Conservation (phyloP, 352 stramenopile species). For the Vaucheria bursata region DNA sequence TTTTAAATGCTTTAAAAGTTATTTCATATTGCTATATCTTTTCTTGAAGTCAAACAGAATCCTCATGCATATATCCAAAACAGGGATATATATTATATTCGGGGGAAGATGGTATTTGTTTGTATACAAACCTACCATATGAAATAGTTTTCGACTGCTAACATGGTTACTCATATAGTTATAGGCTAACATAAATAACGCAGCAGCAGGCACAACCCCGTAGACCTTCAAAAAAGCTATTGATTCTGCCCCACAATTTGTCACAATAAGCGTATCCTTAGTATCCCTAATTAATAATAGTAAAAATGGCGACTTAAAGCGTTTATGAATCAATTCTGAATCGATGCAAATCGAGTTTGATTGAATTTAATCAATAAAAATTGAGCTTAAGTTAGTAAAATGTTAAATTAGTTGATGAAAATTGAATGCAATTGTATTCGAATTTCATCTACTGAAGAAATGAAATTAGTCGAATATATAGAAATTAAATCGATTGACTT, state of each 20-base stretch:
- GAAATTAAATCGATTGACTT: neutral
- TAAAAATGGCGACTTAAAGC: neutral
- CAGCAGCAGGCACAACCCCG: slow-evolving; percentile 60
- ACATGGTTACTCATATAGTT: slow-evolving; percentile 32
- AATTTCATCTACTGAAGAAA: neutral
- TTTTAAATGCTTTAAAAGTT: no score
- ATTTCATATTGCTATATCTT: no score
- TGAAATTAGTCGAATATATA: neutral
- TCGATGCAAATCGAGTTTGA: neutral
- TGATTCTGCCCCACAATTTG: slow-evolving; percentile 67
- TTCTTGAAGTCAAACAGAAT: no score
- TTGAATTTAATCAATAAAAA: neutral
- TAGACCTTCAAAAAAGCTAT: slow-evolving; percentile 70
- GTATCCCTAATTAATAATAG: slow-evolving; percentile 55
- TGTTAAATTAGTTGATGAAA: neutral
- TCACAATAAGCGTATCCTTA: slow-evolving; percentile 70
- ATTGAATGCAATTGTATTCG: neutral
- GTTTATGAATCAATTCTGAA: neutral
- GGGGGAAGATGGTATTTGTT: no score
- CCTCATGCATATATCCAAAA: no score
- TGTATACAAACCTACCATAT: slow-evolving; percentile 10
- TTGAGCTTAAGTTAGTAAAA: neutral
- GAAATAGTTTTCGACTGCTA: slow-evolving; percentile 36
- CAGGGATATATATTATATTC: no score
- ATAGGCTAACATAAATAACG: slow-evolving; percentile 59